Evolutionary conservation across 306 rosid genomes (phyloP).

Genomic region (Vigna reflexopilosa): DNA sequence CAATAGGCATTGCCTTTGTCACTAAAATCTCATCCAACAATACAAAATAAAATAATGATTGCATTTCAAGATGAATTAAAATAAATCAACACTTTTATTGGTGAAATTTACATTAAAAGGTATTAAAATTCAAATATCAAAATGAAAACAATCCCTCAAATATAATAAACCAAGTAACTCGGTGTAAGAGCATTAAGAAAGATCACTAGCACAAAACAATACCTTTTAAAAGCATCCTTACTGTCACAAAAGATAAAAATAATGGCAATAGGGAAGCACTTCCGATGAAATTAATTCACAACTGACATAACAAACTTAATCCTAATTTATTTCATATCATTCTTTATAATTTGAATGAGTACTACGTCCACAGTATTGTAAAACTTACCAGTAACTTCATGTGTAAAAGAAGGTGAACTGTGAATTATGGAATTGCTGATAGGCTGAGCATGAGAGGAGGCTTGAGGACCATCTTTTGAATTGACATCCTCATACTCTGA

Average conservation of each 20-base stretch:
- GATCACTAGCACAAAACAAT: too few relatives aligned
- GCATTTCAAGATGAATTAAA: too few relatives aligned
- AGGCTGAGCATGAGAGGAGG: slow-evolving; percentile 47
- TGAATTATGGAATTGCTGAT: slow-evolving; percentile 45
- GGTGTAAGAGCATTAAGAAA: too few relatives aligned
- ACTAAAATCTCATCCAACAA: slow-evolving; percentile 16
- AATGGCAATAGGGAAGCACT: slow-evolving; percentile 4
- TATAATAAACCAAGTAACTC: too few relatives aligned
- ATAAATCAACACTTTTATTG: too few relatives aligned
- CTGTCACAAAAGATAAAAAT: too few relatives aligned
- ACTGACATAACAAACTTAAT: slow-evolving; percentile 19
- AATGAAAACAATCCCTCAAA: too few relatives aligned
- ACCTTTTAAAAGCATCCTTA: too few relatives aligned
- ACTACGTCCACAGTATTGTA: not conserved
- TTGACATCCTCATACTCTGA: slow-evolving; percentile 58
- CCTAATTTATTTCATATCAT: not conserved
- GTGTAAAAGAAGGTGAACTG: slow-evolving; percentile 46
- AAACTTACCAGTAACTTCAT: slow-evolving; percentile 55
- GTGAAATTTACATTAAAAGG: too few relatives aligned
- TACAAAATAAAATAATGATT: not conserved
- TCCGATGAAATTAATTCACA: not conserved
- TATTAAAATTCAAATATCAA: too few relatives aligned
- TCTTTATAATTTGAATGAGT: slow-evolving; percentile 25
- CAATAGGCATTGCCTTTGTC: not conserved
- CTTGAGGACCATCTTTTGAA: slow-evolving; percentile 48